Evolutionary conservation across 352 stramenopile genomes (phyloP), one percentile per base, ranked within the genome.

Genomic region (Globisporangium spiculum): DNA sequence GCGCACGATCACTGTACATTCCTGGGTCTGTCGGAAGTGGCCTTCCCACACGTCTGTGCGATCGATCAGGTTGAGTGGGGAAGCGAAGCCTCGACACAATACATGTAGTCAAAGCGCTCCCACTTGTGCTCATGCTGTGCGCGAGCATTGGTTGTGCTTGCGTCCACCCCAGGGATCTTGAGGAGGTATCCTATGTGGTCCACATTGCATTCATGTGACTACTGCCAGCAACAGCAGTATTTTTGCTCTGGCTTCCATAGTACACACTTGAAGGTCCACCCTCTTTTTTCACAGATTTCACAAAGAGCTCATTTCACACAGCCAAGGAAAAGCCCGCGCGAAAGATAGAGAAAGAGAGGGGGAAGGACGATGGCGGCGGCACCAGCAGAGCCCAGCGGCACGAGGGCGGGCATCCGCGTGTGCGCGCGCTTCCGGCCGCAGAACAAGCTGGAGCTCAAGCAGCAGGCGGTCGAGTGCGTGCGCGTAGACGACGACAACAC

Each of bases 371-470:
- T 60, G 55, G 30, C 55, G 30, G 55, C 30, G 27, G 30, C 30
- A 14, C 3, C 16, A 5, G 14, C 55, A 4, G 55, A 60, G 55
- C 24, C 30, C n/a, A 36, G 5, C 2, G 5, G n/a, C 52, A 61
- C 9, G 30, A 20, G 32, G 32, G 83, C 75, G n/a, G 83, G 83
- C 60, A 79, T 92, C 66, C 82, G 83, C 63, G 84, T 92, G 55
- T 91, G 78, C 61, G 84, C 83, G 66, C 80, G 84, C 60, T 92
- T 92, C 71, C 84, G 82, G 6, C 82, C 82, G 75, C 84, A 92
- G 74, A 92, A 91, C 72, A 89, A 85, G 60, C 81, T 92, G 41
- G 84, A 92, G 72, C 67, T 80, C 41, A 83, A 89, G 71, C 84
- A 90, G 66, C 71, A 89, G 66, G 81, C 81, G 0, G 79, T 88